Evolutionary conservation across 257 asterid species (phyloP).

Genomic region (Solanum chmielewskii): DNA sequence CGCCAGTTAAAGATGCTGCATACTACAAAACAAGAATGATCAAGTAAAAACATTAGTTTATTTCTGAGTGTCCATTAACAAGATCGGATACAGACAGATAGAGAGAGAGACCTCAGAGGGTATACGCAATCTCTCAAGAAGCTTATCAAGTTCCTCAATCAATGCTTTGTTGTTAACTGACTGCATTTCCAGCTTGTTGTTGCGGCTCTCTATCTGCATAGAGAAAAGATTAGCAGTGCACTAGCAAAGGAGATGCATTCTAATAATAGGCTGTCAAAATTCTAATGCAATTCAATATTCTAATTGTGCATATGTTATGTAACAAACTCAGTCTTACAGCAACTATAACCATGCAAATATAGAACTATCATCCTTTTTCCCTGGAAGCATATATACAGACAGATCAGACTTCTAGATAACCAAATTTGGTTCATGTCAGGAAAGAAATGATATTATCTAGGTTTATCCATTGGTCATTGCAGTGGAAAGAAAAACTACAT

Average conservation of each 20-base stretch:
- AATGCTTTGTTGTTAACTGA: constrained; percentile 79
- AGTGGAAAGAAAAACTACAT: background rate
- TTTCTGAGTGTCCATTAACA: background rate
- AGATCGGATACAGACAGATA: background rate
- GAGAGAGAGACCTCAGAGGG: constrained; percentile 63
- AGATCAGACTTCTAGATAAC: background rate
- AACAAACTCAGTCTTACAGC: background rate
- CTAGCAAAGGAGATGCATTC: constrained; percentile 5
- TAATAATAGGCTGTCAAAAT: background rate
- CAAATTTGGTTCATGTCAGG: background rate
- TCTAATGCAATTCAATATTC: background rate
- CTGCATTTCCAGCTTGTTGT: constrained; percentile 97
- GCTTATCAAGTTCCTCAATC: constrained; percentile 91
- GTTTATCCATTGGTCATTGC: background rate
- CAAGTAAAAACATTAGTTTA: background rate
- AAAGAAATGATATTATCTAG: background rate
- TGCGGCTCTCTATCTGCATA: constrained; percentile 84
- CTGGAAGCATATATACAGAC: background rate
- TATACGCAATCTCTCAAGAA: constrained; percentile 68
- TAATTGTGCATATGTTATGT: background rate
- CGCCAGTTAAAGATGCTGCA: constrained; percentile 58
- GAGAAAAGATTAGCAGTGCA: constrained; percentile 6
- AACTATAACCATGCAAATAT: background rate
- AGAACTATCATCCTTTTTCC: background rate
- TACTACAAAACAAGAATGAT: constrained; percentile 41